phyloP scores from a whole-genome alignment of 257 asterid genomes.

The Anisodus acutangulus region DNA sequence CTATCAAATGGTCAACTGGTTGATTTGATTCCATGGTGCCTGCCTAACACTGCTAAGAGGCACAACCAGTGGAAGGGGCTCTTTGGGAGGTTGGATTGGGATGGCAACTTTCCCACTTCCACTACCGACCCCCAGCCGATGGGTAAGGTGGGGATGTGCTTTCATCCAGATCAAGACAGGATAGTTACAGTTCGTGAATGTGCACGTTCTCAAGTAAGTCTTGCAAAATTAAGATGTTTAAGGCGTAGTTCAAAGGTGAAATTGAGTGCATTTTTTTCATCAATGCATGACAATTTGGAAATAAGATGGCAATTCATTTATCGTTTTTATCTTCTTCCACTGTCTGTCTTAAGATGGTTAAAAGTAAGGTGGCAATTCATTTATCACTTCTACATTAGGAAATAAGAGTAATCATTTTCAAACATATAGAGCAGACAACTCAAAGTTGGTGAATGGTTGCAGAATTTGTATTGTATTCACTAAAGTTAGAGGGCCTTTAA shows the following conservation, averaged over 20 bases:
- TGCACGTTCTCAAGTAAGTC: slow-evolving; percentile 92
- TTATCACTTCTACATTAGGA: neutral
- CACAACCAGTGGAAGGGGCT: slow-evolving; percentile 99
- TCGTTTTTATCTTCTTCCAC: neutral
- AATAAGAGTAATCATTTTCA: neutral
- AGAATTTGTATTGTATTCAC: neutral
- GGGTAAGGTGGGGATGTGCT: slow-evolving; percentile 99
- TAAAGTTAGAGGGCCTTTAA: neutral
- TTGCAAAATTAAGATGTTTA: neutral
- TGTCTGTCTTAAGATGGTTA: neutral
- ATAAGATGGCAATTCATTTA: too few species aligned
- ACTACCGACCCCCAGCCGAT: slow-evolving; percentile 94
- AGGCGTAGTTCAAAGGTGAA: neutral
- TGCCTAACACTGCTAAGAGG: slow-evolving; percentile 95
- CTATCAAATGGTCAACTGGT: slow-evolving; percentile 79
- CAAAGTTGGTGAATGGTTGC: neutral
- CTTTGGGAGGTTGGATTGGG: slow-evolving; percentile 95
- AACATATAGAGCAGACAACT: neutral
- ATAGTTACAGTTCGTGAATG: slow-evolving; percentile 97
- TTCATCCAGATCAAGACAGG: slow-evolving; percentile 95
- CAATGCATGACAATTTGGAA: neutral
- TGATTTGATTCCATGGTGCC: slow-evolving; percentile 97
- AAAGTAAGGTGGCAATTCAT: neutral
- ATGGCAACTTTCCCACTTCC: slow-evolving; percentile 91
- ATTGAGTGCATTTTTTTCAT: neutral